phyloP scores from a whole-genome alignment of 2,329 filamentous ascomycete genomes.

The Didymella sp. region DNA sequence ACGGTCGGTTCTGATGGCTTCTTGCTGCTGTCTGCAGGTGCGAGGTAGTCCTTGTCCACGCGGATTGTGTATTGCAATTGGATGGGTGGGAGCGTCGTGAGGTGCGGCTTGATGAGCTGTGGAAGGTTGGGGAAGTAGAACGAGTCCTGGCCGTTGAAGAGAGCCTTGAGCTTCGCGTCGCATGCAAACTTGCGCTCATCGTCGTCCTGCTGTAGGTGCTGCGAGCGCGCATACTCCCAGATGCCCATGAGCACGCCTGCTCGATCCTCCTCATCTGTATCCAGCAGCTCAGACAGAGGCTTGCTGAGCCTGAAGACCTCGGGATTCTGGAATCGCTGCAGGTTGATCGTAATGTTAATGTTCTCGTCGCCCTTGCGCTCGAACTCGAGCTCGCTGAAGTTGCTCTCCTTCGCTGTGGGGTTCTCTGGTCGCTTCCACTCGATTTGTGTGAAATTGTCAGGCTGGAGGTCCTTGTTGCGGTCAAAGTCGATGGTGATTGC shows the following conservation, averaged over 20 bases:
- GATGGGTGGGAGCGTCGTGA: conserved; percentile 80
- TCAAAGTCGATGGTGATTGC: conserved; percentile 71
- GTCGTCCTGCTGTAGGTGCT: conserved; percentile 89
- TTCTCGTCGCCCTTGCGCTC: conserved; percentile 93
- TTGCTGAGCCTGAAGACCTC: conserved; percentile 84
- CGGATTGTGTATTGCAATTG: conserved; percentile 91
- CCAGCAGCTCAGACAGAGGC: conserved; percentile 81
- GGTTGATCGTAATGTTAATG: conserved; percentile 85
- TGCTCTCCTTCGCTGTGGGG: conserved; percentile 69
- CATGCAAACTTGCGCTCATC: conserved; percentile 93
- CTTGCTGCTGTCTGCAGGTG: conserved; percentile 70
- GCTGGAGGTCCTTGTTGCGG: conserved; percentile 68
- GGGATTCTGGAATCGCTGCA: conserved; percentile 82
- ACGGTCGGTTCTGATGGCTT: conserved; percentile 75
- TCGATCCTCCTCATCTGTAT: conserved; percentile 84
- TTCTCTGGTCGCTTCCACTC: conserved; percentile 86
- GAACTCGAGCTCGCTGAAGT: conserved; percentile 92
- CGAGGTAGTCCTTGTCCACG: conserved; percentile 69
- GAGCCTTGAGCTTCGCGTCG: conserved; percentile 79
- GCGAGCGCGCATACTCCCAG: conserved; percentile 92
- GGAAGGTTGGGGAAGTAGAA: conserved; percentile 87
- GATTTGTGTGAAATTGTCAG: conserved; percentile 67
- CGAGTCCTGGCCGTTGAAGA: conserved; percentile 73
- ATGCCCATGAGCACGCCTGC: conserved; percentile 88
- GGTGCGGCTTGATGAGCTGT: conserved; percentile 78